These are phyloP conservation scores for Rhizophlyctis rosea DNA, from an alignment of 192 early-diverging fungal genomes.

Conservation along the genomic window DNA sequence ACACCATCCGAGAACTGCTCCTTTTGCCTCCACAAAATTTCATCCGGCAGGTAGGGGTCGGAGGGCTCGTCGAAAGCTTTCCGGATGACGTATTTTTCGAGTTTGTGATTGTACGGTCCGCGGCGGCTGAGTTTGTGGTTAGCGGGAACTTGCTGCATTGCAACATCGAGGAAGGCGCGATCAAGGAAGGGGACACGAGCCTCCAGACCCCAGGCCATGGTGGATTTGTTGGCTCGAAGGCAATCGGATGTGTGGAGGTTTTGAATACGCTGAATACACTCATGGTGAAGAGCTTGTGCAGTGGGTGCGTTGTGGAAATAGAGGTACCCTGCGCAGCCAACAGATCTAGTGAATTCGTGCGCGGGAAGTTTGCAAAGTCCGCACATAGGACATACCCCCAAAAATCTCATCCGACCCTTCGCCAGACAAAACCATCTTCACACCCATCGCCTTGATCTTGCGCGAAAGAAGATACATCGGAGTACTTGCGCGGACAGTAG, in stretches of 20 bases:
- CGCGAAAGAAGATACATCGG: slow-evolving; percentile 98
- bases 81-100: slow-evolving; percentile 94
- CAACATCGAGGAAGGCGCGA: slow-evolving; percentile 85
- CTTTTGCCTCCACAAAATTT: slow-evolving; percentile 97
- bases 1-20: slow-evolving; percentile 99
- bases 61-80: slow-evolving; percentile 92
- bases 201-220: slow-evolving; percentile 99
- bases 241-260: slow-evolving; percentile 96
- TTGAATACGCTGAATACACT: slow-evolving; percentile 89
- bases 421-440: slow-evolving; percentile 98
- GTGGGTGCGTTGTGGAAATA: slow-evolving; percentile 95
- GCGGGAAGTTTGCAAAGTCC: neutral
- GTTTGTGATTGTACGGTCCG: slow-evolving; percentile 59
- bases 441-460: slow-evolving; percentile 97
- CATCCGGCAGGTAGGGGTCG: slow-evolving; percentile 80
- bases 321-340: slow-evolving; percentile 66
- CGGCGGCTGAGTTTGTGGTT: slow-evolving; percentile 76
- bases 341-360: neutral
- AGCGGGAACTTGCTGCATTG: slow-evolving; percentile 79
- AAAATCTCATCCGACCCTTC: slow-evolving; percentile 97
- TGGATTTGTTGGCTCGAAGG: slow-evolving; percentile 98
- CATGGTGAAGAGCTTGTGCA: slow-evolving; percentile 79
- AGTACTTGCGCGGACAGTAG: slow-evolving; percentile 96
- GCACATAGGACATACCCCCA: slow-evolving; percentile 55
- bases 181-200: slow-evolving; percentile 98